Base-by-base conservation (phyloP, 2,329 filamentous ascomycete genomes). In the Aspergillus flavus region DNA sequence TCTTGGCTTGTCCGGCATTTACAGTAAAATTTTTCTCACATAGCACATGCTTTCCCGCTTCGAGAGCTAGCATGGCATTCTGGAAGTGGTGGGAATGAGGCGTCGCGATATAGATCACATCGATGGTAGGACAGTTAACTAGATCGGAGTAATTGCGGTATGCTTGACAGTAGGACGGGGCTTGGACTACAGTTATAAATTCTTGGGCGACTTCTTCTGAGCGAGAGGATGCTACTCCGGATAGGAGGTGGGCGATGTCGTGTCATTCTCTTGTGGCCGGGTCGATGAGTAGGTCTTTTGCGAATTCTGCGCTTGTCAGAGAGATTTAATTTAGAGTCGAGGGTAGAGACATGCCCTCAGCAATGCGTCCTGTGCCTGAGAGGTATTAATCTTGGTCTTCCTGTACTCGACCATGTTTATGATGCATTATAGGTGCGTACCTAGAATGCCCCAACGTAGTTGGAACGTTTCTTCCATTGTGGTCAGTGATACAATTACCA, bases 41-140 rank as follows among this genome's bases (percentile, higher is more conserved):
- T 32, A 95, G 84, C 32, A 94, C 91, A 69, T 92, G 86, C 83
- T 94, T 95, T 72, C 90, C 89, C 12, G 89, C 90, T 67, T 91
- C 85, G 41, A 95, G 83, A 52, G 88, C 90, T 21, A 93, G 84
- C 85, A 92, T 90, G 66, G 87, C 85, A 79, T 94, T 92, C 76
- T 93, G 90, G 81, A 92, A 94, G 80, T 95, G 92, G 76, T 94
- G 91, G 71, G 89, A 92, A 79, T 94, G 92, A 12, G 92, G 92
- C 2, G 92, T 94, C 21, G 91, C 91, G 57, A 95, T 87, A 77
- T 94, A 95, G 78, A 95, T 80, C 71, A 94, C 91, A 76, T 94
- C 90, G 69, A 94, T 85, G 68, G 90, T 84, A 3, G 88, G 81
- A 75, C 94, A 90, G 61, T 85, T 84, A 30, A 93, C 90, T 41